Conservation (phyloP, 352 stramenopile species). For the Peronospora destructor region DNA sequence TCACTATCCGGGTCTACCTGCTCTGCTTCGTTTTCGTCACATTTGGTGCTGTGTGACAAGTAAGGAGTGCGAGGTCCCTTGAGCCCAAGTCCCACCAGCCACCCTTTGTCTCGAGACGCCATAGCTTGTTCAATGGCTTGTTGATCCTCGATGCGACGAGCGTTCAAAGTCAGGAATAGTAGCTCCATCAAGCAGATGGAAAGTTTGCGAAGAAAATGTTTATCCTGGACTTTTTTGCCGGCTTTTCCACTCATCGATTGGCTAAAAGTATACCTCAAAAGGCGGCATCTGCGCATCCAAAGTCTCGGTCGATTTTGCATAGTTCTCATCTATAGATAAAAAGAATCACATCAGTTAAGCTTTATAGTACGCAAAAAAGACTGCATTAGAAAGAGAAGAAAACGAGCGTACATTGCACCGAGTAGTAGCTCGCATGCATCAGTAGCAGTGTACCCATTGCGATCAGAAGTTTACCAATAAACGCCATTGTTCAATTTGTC, state of each 20-base stretch:
- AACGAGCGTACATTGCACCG: constrained; percentile 56
- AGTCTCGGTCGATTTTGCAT: constrained; percentile 68
- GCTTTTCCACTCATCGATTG: constrained; percentile 3
- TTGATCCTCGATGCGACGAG: constrained; percentile 25
- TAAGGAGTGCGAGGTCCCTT: constrained; percentile 9
- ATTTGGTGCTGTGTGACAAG: constrained; percentile 2
- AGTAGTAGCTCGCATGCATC: constrained; percentile 76
- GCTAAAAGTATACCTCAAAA: constrained; percentile 35
- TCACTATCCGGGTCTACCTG: constrained; percentile 38
- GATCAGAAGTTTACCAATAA: constrained; percentile 69
- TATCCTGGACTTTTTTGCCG: constrained; percentile 1
- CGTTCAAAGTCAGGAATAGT: constrained; percentile 35
- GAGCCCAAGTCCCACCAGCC: constrained; percentile 26
- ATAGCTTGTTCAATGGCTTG: constrained; percentile 28
- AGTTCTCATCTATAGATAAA: constrained; percentile 54
- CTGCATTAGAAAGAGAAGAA: constrained; percentile 1
- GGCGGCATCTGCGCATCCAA: constrained; percentile 61
- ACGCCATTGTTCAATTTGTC: constrained; percentile 25
- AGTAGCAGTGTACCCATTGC: constrained; percentile 56
- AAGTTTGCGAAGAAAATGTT: constrained; percentile 10
- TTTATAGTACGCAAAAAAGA: constrained; percentile 1
- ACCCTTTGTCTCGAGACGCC: constrained; percentile 27
- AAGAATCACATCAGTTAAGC: constrained; percentile 2
- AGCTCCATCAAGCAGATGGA: constrained; percentile 27
- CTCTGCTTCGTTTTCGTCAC: constrained; percentile 13